Conservation (phyloP, 371 early-diverging fungal species). For the Mortierella sp. region DNA sequence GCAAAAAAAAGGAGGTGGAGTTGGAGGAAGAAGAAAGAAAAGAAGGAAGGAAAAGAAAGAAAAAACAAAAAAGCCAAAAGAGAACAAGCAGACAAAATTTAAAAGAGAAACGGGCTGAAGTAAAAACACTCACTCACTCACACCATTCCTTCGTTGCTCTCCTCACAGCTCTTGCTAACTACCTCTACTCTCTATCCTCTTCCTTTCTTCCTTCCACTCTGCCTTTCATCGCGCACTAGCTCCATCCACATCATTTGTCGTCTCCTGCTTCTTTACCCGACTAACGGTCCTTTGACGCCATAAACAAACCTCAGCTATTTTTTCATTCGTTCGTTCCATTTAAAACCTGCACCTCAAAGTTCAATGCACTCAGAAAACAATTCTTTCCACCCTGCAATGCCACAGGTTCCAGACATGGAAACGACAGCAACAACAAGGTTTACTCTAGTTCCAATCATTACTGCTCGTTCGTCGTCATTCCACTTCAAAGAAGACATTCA, state of each 20-base stretch:
- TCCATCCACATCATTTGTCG: neutral
- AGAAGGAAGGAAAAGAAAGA: neutral
- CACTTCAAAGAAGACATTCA: neutral
- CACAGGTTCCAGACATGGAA: neutral
- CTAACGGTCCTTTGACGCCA: no score
- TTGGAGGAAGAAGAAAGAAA: no score
- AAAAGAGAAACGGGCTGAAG: neutral
- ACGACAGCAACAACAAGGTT: neutral
- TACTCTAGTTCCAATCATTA: neutral
- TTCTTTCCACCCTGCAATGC: neutral
- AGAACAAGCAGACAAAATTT: no score
- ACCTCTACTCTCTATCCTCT: neutral
- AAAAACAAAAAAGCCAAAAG: neutral
- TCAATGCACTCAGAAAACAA: no score
- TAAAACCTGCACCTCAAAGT: neutral
- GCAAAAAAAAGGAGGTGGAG: no score
- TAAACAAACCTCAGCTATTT: neutral
- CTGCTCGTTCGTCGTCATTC: neutral
- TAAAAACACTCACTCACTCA: neutral
- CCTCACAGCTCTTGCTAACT: neutral
- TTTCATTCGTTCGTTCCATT: neutral
- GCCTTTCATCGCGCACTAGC: neutral
- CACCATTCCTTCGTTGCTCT: neutral
- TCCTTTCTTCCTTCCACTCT: neutral
- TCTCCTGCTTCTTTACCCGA: neutral